A percentile compares a stretch with the other conserved stretches of the same genome.
phyloP scores from a whole-genome alignment of 305 asterid genomes.

The Fraxinus nigra region DNA sequence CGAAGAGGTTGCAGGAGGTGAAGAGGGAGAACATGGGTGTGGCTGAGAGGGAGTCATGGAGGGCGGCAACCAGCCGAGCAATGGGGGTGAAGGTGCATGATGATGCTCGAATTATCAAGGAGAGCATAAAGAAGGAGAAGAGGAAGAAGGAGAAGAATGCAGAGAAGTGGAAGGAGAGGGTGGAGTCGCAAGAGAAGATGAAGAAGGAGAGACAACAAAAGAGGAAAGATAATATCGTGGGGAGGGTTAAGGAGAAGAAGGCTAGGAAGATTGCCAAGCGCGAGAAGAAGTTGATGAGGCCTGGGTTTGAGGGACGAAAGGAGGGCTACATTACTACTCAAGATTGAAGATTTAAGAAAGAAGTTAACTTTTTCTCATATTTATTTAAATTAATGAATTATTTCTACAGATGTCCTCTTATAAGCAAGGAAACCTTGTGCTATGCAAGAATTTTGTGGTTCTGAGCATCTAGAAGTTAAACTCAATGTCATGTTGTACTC shows the following conservation, averaged over 20 bases:
- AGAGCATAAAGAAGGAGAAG: constrained; percentile 75
- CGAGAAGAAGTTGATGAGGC: constrained; percentile 95
- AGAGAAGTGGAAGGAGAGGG: constrained; percentile 37
- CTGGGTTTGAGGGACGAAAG: constrained; percentile 89
- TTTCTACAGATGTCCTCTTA: background rate
- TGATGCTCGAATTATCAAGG: constrained; percentile 62
- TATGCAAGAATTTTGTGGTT: background rate
- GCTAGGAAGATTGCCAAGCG: constrained; percentile 79
- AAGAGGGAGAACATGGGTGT: constrained; percentile 57
- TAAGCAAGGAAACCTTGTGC: background rate
- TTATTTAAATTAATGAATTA: background rate
- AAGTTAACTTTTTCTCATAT: background rate
- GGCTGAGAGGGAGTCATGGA: constrained; percentile 77
- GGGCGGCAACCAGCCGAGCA: constrained; percentile 69
- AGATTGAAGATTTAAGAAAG: constrained; percentile 37
- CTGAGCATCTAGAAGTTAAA: constrained; percentile 11
- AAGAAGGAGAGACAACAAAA: constrained; percentile 69
- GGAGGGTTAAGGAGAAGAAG: constrained; percentile 76
- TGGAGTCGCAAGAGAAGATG: constrained; percentile 15
- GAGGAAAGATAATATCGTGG: constrained; percentile 75
- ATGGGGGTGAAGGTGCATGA: constrained; percentile 92
- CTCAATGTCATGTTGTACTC: constrained; percentile 7
- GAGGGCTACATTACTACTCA: constrained; percentile 56
- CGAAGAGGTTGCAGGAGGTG: constrained; percentile 59
- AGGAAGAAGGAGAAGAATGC: constrained; percentile 70